Evolutionary conservation across 441 rosid species (phyloP), one percentile per base, ranked within the genome.

Genomic region (Populus hybrid): DNA sequence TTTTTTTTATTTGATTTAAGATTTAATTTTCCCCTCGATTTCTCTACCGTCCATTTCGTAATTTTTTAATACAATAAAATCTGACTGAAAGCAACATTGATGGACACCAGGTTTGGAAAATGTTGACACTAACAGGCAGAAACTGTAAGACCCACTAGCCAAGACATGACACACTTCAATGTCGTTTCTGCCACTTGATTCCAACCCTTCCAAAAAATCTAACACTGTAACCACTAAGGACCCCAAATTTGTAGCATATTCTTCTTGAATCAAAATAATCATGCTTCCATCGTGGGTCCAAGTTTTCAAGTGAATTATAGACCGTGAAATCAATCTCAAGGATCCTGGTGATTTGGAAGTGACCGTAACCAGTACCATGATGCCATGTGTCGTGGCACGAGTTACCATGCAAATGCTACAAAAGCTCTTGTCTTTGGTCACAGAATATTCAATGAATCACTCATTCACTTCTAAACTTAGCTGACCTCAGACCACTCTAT

Each of bases 361-460:
- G 36, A 29, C 65, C 61, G 50, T 20, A 8, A 18, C 82, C 18
- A 20, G 28, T 81, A 9, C 35, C 4, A 3, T 16, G 0, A n/a
- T 35, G 82, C 73, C 90, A 85, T 81, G 83, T 85, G 85, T 68
- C 65, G 3, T 21, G 65, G 28, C 64, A 61, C 12, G 14, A 21
- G 65, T 9, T 23, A 3, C 28, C 10, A 14, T 28, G 36, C 4
- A 36, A 29, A 38, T 56, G 7, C 64, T 78, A 35, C 71, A 73
- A 83, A 78, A 11, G 0, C 78, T 50, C 33, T 7, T 42, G 1
- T 21, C 74, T 7, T 7, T 18, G 8, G 40, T 18, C 28, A n/a
- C 67, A 0, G 3, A 61, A 21, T 33, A 21, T 35, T 0, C 38
- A 1, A n/a, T 45, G 65, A 45, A 45, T 4, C 56, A 45, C 6